Conservation (phyloP, 2,329 filamentous ascomycete species). For the Xylaria sp. region DNA sequence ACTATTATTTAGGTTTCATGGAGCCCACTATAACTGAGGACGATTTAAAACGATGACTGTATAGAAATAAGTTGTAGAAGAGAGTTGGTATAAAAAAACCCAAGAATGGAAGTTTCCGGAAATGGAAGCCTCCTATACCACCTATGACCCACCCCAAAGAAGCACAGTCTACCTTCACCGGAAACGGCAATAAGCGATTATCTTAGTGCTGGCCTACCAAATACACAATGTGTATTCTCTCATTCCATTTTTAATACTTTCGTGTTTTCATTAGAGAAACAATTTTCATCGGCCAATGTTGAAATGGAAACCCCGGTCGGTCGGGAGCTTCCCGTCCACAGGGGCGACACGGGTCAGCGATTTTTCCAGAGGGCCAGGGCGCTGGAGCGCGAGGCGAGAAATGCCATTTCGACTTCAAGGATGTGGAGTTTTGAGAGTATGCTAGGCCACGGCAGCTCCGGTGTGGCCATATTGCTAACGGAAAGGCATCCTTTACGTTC, state of each 20-base stretch:
- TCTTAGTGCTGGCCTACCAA: not conserved
- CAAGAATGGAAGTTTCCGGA: not conserved
- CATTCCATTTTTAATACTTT: not conserved
- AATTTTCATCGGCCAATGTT: not conserved
- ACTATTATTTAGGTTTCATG: too few relatives aligned
- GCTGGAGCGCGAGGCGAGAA: not conserved
- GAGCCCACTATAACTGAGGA: too few relatives aligned
- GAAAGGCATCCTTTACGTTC: conserved; percentile 8
- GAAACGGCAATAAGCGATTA: not conserved
- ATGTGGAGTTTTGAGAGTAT: conserved; percentile 12
- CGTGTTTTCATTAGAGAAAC: not conserved
- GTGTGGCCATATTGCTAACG: not conserved
- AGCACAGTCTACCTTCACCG: not conserved
- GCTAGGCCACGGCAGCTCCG: conserved; percentile 16
- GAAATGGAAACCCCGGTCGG: conserved; percentile 2
- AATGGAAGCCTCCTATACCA: not conserved
- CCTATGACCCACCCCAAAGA: not conserved
- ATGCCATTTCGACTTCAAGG: not conserved
- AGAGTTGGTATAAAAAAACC: not conserved
- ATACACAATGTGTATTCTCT: not conserved
- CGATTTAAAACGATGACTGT: too few relatives aligned
- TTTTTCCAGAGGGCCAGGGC: not conserved
- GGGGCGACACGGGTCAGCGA: not conserved
- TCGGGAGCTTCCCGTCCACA: not conserved
- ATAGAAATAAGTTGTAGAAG: too few relatives aligned